Evolutionary conservation across 2,329 filamentous ascomycete genomes (phyloP).

Genomic region (Elsinoe arachidis): DNA sequence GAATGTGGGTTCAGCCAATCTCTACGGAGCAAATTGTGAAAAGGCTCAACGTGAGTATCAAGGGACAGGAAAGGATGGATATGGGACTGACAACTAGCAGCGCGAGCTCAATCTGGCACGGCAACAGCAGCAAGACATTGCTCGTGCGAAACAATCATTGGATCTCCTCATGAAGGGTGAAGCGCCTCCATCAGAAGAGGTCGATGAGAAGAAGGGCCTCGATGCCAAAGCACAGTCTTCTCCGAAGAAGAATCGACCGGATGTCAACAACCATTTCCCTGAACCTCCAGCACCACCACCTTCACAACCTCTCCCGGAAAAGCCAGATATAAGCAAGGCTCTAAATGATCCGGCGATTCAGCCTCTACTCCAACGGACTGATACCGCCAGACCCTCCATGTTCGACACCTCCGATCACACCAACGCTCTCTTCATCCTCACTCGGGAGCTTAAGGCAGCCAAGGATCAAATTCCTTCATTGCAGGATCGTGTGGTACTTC

Average conservation of each 20-base stretch:
- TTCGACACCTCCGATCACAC: constrained; percentile 50
- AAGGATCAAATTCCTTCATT: constrained; percentile 85
- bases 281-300: constrained; percentile 90
- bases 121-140: constrained; percentile 77
- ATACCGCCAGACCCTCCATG: constrained; percentile 60
- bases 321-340: constrained; percentile 60
- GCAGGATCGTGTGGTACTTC: constrained; percentile 64
- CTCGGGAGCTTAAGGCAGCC: constrained; percentile 73
- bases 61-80: not conserved
- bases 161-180: constrained; percentile 68
- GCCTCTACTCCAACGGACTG: constrained; percentile 62
- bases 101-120: constrained; percentile 83
- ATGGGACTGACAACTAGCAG: constrained; percentile 40
- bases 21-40: constrained; percentile 94
- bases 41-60: constrained; percentile 60
- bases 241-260: constrained; percentile 55
- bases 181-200: constrained; percentile 33
- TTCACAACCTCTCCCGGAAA: constrained; percentile 86
- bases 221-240: constrained; percentile 35
- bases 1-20: constrained; percentile 79
- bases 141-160: constrained; percentile 73
- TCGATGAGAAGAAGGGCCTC: constrained; percentile 37
- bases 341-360: constrained; percentile 38
- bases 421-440: constrained; percentile 73
- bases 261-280: constrained; percentile 80